Conservation (phyloP, 768 basidiomycete genomes). For the Rubroboletus satanas region DNA sequence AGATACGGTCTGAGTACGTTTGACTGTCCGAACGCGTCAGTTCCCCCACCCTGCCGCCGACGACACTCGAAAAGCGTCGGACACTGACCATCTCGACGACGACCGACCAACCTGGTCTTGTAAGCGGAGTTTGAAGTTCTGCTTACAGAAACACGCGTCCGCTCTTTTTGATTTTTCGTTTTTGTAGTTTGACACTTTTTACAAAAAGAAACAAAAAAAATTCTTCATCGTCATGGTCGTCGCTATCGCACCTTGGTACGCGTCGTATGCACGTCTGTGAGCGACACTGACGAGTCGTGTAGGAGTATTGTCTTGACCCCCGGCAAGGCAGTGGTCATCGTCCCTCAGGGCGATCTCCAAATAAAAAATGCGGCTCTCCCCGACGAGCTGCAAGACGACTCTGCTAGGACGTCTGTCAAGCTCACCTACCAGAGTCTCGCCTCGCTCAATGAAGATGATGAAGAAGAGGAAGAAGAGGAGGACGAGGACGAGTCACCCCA, state of each 20-base stretch:
- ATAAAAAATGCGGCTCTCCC: slow-evolving; percentile 83
- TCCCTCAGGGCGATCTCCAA: slow-evolving; percentile 63
- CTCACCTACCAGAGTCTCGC: slow-evolving; percentile 48
- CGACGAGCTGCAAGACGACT: slow-evolving; percentile 59
- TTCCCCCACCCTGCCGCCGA: background rate
- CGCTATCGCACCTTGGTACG: slow-evolving; percentile 67
- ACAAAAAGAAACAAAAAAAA: background rate
- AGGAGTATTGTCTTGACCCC: slow-evolving; percentile 65
- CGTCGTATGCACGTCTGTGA: slow-evolving; percentile 5
- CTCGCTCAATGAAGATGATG: slow-evolving; percentile 37
- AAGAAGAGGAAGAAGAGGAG: slow-evolving; percentile 45
- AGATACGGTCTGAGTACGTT: slow-evolving; percentile 95
- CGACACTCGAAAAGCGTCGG: background rate
- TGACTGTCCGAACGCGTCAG: slow-evolving; percentile 51
- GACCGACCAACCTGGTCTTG: slow-evolving; percentile 5
- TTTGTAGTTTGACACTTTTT: slow-evolving; percentile 5
- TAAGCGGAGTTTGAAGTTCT: slow-evolving; percentile 45
- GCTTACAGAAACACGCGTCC: background rate
- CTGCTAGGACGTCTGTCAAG: slow-evolving; percentile 64
- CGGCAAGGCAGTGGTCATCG: slow-evolving; percentile 52
- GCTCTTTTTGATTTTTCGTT: background rate
- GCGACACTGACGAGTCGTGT: slow-evolving; percentile 8
- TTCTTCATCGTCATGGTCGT: slow-evolving; percentile 54
- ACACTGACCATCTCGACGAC: slow-evolving; percentile 48
- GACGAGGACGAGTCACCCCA: slow-evolving; percentile 37